Evolutionary conservation across 306 rosid species (phyloP).

Genomic region (Pyrus bretschneideri): DNA sequence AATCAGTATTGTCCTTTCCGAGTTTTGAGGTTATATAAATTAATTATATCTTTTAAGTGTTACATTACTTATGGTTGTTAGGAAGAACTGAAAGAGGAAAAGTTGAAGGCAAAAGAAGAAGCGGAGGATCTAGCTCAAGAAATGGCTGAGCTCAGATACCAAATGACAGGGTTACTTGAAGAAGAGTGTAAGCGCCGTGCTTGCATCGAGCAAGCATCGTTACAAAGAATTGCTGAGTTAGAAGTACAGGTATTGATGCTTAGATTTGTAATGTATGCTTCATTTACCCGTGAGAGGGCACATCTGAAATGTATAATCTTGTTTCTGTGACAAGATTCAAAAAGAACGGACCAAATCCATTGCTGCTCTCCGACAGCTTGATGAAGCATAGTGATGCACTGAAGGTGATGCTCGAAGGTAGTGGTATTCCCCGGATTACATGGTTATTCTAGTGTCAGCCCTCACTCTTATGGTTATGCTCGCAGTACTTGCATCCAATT

Average conservation of each 20-base stretch:
- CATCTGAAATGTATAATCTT: not conserved
- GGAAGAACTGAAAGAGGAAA: constrained; percentile 77
- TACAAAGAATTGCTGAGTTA: constrained; percentile 77
- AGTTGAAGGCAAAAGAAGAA: constrained; percentile 81
- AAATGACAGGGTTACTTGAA: constrained; percentile 69
- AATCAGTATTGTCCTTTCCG: not conserved
- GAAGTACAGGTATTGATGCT: constrained; percentile 69
- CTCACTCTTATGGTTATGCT: constrained; percentile 71
- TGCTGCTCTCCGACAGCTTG: constrained; percentile 21
- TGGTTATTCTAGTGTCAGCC: constrained; percentile 91
- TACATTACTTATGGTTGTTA: constrained; percentile 20
- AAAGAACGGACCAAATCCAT: constrained; percentile 33
- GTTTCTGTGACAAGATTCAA: constrained; percentile 40
- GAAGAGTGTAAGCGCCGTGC: constrained; percentile 91
- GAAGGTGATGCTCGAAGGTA: constrained; percentile 46
- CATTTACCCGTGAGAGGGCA: constrained; percentile 1
- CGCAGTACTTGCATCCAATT: not conserved
- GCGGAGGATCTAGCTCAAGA: constrained; percentile 92
- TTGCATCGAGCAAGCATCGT: constrained; percentile 81
- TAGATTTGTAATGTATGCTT: not conserved
- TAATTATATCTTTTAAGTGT: constrained; percentile 16
- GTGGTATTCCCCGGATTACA: constrained; percentile 68
- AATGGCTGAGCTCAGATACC: constrained; percentile 95
- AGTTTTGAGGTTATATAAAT: constrained; percentile 8
- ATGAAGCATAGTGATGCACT: constrained; percentile 20